Conservation (phyloP, 2,329 filamentous ascomycete genomes). For the Paramyrothecium sp. region DNA sequence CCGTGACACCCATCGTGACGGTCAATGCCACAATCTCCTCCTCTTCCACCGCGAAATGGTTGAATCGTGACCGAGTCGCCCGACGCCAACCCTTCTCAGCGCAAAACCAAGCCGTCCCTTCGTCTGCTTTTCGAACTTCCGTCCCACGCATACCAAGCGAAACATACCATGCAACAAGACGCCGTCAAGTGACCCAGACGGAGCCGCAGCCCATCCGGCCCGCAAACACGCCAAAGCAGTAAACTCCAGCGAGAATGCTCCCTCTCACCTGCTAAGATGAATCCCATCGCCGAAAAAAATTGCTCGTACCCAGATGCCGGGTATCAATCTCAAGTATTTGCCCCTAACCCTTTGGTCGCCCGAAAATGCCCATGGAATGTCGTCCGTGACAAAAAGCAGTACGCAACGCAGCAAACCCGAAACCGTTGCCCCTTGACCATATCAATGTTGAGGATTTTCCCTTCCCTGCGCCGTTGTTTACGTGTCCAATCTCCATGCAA, state of each 20-base stretch:
- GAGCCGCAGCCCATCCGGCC: not conserved
- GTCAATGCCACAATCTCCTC: not conserved
- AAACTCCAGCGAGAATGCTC: constrained; percentile 1
- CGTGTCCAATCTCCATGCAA: not conserved
- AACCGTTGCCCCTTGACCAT: not conserved
- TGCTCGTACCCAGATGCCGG: not conserved
- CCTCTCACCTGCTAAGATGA: not conserved
- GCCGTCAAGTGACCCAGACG: not conserved
- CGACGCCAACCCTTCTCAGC: not conserved
- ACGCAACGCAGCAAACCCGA: not conserved
- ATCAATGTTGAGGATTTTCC: not conserved
- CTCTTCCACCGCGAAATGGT: not conserved
- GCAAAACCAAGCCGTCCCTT: not conserved
- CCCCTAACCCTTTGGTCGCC: constrained; percentile 1
- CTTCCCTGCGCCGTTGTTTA: not conserved
- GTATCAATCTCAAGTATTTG: not conserved
- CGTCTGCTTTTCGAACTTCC: not conserved
- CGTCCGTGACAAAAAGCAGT: not conserved
- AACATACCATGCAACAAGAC: not conserved
- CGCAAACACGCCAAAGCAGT: not conserved
- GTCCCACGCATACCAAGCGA: not conserved
- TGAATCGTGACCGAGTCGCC: not conserved
- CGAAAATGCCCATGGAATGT: not conserved
- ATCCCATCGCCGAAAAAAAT: not conserved
- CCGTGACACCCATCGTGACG: not conserved